phyloP scores from a whole-genome alignment of 306 rosid species.

The Trifolium pratense region DNA sequence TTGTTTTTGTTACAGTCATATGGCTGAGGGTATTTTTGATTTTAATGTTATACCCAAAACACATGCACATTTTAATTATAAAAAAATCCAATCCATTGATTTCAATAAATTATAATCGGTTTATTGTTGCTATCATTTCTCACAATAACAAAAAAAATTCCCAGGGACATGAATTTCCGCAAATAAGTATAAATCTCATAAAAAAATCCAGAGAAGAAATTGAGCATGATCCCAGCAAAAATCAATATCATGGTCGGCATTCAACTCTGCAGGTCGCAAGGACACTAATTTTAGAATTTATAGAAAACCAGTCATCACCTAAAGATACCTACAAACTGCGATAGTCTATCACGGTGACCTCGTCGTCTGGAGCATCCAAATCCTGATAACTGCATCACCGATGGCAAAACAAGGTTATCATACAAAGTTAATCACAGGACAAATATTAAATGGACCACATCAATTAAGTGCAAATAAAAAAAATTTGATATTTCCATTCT shows the following conservation, averaged over 20 bases:
- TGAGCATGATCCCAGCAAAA: conserved; percentile 1
- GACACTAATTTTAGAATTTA: conserved; percentile 12
- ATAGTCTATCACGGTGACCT: conserved; percentile 97
- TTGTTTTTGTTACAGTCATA: background rate
- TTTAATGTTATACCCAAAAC: background rate
- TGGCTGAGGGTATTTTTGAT: background rate
- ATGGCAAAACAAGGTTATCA: conserved; percentile 8
- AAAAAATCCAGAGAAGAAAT: conserved; percentile 4
- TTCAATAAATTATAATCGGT: background rate
- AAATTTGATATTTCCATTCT: conserved; percentile 8
- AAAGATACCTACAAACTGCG: conserved; percentile 72
- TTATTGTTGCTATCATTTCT: background rate
- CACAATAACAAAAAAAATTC: background rate
- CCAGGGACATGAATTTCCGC: background rate
- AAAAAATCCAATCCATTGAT: background rate
- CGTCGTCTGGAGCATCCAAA: conserved; percentile 95
- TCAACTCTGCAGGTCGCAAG: conserved; percentile 18
- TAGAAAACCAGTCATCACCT: conserved; percentile 33
- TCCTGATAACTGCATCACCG: conserved; percentile 86
- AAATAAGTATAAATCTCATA: background rate
- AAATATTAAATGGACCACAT: background rate
- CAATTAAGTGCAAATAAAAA: background rate
- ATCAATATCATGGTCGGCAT: conserved; percentile 22
- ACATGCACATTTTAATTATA: background rate
- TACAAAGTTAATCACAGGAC: conserved; percentile 26